Evolutionary conservation across 1,139 yeast genomes (phyloP).

Genomic region (Waltiozyma sp.): DNA sequence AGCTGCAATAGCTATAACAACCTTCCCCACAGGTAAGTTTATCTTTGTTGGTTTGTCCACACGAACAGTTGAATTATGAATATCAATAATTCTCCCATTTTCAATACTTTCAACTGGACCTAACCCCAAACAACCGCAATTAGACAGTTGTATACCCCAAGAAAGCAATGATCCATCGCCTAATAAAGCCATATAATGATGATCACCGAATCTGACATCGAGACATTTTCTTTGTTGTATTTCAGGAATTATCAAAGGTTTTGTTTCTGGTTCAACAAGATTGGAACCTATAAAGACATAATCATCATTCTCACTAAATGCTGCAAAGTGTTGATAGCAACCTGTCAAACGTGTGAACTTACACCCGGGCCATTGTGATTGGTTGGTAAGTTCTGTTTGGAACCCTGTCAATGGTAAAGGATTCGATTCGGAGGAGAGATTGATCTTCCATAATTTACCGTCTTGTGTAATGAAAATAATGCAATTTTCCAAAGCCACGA

Average conservation of each 20-base stretch:
- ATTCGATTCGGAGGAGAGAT: conserved; percentile 16
- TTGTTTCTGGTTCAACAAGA: conserved; percentile 15
- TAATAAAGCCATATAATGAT: conserved; percentile 56
- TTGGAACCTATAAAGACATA: conserved; percentile 32
- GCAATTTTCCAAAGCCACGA: conserved; percentile 42
- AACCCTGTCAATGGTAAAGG: conserved; percentile 19
- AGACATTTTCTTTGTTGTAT: conserved; percentile 43
- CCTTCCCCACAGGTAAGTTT: conserved; percentile 23
- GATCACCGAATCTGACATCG: conserved; percentile 61
- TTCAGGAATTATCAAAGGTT: conserved; percentile 15
- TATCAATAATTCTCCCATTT: conserved; percentile 8
- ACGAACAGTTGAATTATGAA: conserved; percentile 25
- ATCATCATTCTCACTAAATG: conserved; percentile 42
- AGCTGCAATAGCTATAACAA: conserved; percentile 45
- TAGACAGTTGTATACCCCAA: conserved; percentile 60
- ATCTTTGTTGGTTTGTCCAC: conserved; percentile 30
- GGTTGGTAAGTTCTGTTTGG: neutral
- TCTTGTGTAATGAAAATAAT: conserved; percentile 37
- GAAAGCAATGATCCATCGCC: conserved; percentile 47
- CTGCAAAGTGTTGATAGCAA: conserved; percentile 38
- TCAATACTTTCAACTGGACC: conserved; percentile 27
- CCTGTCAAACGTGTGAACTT: conserved; percentile 39
- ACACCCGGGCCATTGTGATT: conserved; percentile 2
- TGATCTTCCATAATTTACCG: conserved; percentile 35
- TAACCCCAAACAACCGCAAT: conserved; percentile 64